Percentiles rank a stretch among this genome's conserved stretches.
Conservation (phyloP, 2,329 filamentous ascomycete genomes). For the Kalaharituber pfeilii region DNA sequence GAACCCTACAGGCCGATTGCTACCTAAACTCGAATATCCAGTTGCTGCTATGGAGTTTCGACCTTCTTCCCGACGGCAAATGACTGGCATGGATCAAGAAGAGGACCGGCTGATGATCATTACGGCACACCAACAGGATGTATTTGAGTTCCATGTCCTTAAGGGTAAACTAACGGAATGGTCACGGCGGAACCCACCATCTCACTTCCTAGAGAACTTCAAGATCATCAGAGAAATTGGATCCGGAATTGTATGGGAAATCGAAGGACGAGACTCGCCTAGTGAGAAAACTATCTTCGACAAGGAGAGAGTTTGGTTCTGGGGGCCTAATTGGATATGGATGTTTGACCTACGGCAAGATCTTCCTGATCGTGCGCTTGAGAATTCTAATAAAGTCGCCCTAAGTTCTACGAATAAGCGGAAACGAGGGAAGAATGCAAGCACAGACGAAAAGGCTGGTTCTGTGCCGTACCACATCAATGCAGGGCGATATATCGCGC, state of each 20-base stretch:
- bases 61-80: slow-evolving; percentile 18
- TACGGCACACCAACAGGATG: slow-evolving; percentile 33
- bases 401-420: background rate
- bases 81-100: background rate
- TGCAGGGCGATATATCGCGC: slow-evolving; percentile 7
- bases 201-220: slow-evolving; percentile 56
- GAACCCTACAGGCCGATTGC: slow-evolving; percentile 24
- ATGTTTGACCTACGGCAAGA: slow-evolving; percentile 64
- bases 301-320: slow-evolving; percentile 62
- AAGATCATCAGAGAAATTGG: slow-evolving; percentile 57
- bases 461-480: slow-evolving; percentile 10
- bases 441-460: slow-evolving; percentile 11
- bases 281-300: slow-evolving; percentile 10
- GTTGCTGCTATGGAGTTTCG: slow-evolving; percentile 24
- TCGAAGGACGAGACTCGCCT: slow-evolving; percentile 23
- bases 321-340: slow-evolving; percentile 68
- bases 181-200: slow-evolving; percentile 68
- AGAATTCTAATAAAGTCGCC: background rate
- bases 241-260: slow-evolving; percentile 74
- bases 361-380: slow-evolving; percentile 11
- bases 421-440: background rate
- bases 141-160: slow-evolving; percentile 66
- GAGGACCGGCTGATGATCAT: slow-evolving; percentile 18
- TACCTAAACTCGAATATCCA: slow-evolving; percentile 23
- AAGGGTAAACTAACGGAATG: slow-evolving; percentile 63